These are phyloP conservation scores for Chrysopogon serrulatus DNA, from an alignment of 176 grass and related monocot species.

Conservation along the genomic window DNA sequence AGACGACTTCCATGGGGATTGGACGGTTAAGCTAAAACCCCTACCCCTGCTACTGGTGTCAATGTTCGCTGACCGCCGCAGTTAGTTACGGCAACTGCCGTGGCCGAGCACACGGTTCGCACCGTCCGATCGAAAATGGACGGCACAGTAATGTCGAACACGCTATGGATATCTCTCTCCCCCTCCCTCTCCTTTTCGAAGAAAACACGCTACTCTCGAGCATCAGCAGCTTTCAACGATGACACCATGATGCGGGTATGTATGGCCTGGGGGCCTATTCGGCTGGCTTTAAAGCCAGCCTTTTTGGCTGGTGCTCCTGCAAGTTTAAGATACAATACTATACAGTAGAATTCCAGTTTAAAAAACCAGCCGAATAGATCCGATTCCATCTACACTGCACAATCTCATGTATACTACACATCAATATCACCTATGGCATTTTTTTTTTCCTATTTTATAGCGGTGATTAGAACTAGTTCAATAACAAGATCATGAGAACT, in stretches of 20 bases:
- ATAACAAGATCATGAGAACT: neutral
- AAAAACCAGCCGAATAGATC: too few relatives aligned
- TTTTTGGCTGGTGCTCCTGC: too few relatives aligned
- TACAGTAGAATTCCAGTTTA: too few relatives aligned
- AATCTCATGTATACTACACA: neutral
- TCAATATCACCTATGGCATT: neutral
- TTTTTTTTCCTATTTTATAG: neutral
- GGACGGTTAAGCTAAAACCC: constrained; percentile 56
- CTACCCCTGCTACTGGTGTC: constrained; percentile 26
- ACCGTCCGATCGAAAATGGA: neutral
- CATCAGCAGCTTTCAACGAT: neutral
- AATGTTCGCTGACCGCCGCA: neutral
- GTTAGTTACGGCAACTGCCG: neutral
- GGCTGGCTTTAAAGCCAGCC: too few relatives aligned
- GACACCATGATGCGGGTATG: neutral
- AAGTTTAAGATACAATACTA: too few relatives aligned
- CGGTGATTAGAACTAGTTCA: neutral
- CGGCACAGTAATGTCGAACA: neutral
- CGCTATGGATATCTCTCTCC: too few relatives aligned
- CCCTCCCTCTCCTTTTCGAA: too few relatives aligned
- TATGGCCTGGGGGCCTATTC: too few relatives aligned
- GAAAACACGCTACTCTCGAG: too few relatives aligned
- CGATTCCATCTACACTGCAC: neutral
- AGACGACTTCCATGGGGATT: constrained; percentile 37
- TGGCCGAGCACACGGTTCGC: neutral